Evolutionary conservation across 1,284 basidiomycete species (phyloP).

Genomic region (Moniliophthora roreri): DNA sequence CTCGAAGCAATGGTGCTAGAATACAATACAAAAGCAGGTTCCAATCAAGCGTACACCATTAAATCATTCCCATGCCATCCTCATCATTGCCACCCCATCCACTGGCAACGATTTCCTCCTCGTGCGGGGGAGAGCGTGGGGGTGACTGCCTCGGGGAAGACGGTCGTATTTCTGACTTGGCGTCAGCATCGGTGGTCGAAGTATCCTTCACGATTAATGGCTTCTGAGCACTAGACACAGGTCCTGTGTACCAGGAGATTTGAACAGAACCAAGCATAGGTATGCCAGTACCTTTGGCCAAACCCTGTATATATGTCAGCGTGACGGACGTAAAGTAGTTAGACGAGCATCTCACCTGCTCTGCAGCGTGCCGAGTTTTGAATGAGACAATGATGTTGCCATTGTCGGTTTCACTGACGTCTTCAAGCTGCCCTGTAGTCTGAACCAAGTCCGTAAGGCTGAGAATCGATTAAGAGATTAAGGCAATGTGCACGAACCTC

Average conservation of each 20-base stretch:
- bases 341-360: conserved; percentile 51
- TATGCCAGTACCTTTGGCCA: conserved; percentile 66
- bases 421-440: conserved; percentile 69
- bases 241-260: conserved; percentile 59
- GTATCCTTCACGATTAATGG: conserved; percentile 12
- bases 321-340: conserved; percentile 11
- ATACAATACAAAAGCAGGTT: conserved; percentile 5
- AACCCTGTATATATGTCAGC: conserved; percentile 42
- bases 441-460: conserved; percentile 27
- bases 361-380: conserved; percentile 68
- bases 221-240: conserved; percentile 23
- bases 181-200: conserved; percentile 16
- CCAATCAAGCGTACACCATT: conserved; percentile 14
- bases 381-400: conserved; percentile 67
- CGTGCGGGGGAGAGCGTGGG: conserved; percentile 27
- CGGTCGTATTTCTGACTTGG: conserved; percentile 1
- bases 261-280: conserved; percentile 64
- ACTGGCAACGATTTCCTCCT: conserved; percentile 55
- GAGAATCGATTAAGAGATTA: conserved; percentile 6
- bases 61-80: conserved; percentile 65
- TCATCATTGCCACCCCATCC: conserved; percentile 67
- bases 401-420: conserved; percentile 48
- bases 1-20: background rate
- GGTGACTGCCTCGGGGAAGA: conserved; percentile 9
- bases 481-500: conserved; percentile 49